Conservation (phyloP, 75 land plant species). For the Sequoia sempervirens region DNA sequence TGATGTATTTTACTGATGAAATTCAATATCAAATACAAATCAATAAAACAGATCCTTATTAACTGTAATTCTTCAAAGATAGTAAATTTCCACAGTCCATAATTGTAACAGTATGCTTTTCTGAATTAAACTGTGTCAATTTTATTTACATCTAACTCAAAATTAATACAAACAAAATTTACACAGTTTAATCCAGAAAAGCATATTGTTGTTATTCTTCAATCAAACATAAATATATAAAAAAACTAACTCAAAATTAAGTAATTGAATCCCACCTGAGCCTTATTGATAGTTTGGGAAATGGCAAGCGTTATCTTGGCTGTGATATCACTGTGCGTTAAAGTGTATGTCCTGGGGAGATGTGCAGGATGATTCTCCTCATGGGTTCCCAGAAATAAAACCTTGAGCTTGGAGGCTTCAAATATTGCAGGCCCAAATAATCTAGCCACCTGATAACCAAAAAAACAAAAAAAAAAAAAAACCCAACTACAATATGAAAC, state of each 20-base stretch:
- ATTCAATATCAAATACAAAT: no score
- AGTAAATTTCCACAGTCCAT: no score
- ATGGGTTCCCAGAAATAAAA: conserved; percentile 60
- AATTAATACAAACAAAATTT: no score
- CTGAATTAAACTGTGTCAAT: no score
- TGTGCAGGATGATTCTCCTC: conserved; percentile 57
- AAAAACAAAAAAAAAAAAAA: not conserved
- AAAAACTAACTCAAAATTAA: not conserved
- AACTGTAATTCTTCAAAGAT: no score
- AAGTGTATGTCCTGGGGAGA: conserved; percentile 62
- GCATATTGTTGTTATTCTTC: no score
- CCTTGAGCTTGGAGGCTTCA: conserved; percentile 73
- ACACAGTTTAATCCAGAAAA: no score
- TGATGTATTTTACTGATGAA: no score
- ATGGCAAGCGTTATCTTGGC: conserved; percentile 70
- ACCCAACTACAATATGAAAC: not conserved
- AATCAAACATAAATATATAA: not conserved
- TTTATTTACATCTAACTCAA: no score
- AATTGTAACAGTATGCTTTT: no score
- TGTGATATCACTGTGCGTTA: conserved; percentile 76
- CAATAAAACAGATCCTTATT: no score
- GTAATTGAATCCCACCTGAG: conserved; percentile 35
- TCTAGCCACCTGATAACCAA: conserved; percentile 39
- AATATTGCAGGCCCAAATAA: conserved; percentile 75
- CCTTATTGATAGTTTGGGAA: conserved; percentile 62